Conservation (phyloP, 805 yeast species). For the Schizosaccharomyces cryophilus region DNA sequence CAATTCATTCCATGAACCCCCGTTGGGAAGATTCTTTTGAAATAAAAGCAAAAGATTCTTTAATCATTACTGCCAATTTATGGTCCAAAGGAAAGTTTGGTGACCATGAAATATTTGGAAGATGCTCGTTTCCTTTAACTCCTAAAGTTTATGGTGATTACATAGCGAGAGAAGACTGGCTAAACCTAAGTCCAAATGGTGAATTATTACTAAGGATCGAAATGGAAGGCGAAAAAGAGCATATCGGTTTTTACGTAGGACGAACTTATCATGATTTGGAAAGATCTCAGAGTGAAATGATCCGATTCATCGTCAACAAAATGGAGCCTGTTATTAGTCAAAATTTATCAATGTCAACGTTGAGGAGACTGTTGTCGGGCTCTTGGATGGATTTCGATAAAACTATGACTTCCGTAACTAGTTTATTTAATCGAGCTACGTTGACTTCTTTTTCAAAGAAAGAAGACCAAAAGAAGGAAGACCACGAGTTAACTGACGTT, state of each 20-base stretch:
- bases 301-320: slow-evolving; percentile 46
- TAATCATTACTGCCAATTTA: slow-evolving; percentile 31
- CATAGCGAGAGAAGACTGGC: slow-evolving; percentile 33
- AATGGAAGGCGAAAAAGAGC: slow-evolving; percentile 55
- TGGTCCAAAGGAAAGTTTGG: slow-evolving; percentile 41
- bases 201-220: slow-evolving; percentile 39
- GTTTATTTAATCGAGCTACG: slow-evolving; percentile 10
- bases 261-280: slow-evolving; percentile 41
- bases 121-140: slow-evolving; percentile 34
- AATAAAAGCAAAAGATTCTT: slow-evolving; percentile 19
- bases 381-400: slow-evolving; percentile 4
- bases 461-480: slow-evolving; percentile 3
- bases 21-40: slow-evolving; percentile 79
- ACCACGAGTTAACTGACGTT: slow-evolving; percentile 6
- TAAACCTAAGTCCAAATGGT: slow-evolving; percentile 48
- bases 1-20: slow-evolving; percentile 40
- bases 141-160: slow-evolving; percentile 39
- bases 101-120: slow-evolving; percentile 40
- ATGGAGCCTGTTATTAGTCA: slow-evolving; percentile 26
- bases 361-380: slow-evolving; percentile 21
- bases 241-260: slow-evolving; percentile 62
- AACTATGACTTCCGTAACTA: slow-evolving; percentile 6
- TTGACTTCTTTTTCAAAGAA: slow-evolving; percentile 11
- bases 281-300: slow-evolving; percentile 40
- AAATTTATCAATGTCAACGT: slow-evolving; percentile 31